A percentile compares a stretch with the other conserved stretches of the same genome.
These are phyloP conservation scores for Arabidopsis suecica DNA, from an alignment of 345 rosid species.

Conservation along the genomic window DNA sequence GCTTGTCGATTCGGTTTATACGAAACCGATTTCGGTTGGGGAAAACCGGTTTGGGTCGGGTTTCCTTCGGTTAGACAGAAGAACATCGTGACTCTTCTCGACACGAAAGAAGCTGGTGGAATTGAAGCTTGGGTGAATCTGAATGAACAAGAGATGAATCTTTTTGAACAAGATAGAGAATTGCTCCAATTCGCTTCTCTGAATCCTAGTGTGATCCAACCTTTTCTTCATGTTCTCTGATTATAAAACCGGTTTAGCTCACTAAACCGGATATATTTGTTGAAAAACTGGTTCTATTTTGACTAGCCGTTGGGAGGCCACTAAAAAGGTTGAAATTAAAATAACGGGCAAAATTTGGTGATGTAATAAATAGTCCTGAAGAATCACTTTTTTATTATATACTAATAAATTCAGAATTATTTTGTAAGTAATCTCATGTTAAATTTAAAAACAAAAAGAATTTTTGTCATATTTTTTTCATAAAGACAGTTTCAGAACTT, in stretches of 20 bases:
- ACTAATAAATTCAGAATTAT: not conserved
- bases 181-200: slow-evolving; percentile 32
- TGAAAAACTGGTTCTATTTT: not conserved
- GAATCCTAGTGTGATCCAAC: slow-evolving; percentile 43
- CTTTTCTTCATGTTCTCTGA: slow-evolving; percentile 39
- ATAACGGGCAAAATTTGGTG: slow-evolving; percentile 10
- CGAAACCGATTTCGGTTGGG: slow-evolving; percentile 51
- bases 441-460: too few relatives aligned
- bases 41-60: slow-evolving; percentile 51
- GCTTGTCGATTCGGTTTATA: slow-evolving; percentile 41
- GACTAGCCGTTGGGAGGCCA: slow-evolving; percentile 37
- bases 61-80: slow-evolving; percentile 36
- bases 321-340: not conserved
- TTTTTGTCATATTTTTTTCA: too few relatives aligned
- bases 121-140: slow-evolving; percentile 49
- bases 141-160: slow-evolving; percentile 49
- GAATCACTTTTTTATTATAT: too few relatives aligned
- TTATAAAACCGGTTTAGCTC: slow-evolving; percentile 3
- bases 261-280: slow-evolving; percentile 17
- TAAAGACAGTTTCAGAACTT: not conserved
- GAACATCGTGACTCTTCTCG: slow-evolving; percentile 53
- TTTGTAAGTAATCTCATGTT: not conserved
- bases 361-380: slow-evolving; percentile 6
- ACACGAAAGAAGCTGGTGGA: slow-evolving; percentile 45
- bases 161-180: slow-evolving; percentile 39